Evolutionary conservation across 1,284 basidiomycete genomes (phyloP).

Genomic region (Inonotus obliquus): DNA sequence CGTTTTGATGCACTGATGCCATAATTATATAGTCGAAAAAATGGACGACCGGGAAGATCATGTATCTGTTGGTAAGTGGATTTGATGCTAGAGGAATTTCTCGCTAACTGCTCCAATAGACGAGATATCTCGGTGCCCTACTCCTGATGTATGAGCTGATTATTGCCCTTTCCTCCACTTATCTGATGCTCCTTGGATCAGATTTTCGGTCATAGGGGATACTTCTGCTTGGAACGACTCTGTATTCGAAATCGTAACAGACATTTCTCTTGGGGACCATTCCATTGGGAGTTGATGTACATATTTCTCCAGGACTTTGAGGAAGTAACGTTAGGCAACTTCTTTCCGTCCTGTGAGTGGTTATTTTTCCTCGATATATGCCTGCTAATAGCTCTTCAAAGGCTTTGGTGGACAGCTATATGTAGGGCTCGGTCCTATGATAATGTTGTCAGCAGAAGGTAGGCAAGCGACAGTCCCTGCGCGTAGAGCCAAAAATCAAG

Average conservation of each 20-base stretch:
- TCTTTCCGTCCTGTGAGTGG: neutral
- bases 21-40: neutral
- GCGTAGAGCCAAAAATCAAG: neutral
- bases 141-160: neutral
- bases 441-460: neutral
- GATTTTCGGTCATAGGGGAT: neutral
- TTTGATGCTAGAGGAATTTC: neutral
- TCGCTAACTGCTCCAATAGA: neutral
- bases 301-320: neutral
- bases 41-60: conserved; percentile 3
- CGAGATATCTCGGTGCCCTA: neutral
- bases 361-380: neutral
- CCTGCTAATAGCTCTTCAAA: neutral
- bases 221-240: neutral
- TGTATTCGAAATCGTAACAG: neutral
- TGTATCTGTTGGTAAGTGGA: conserved; percentile 4
- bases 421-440: neutral
- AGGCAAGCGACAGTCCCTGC: neutral
- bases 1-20: neutral
- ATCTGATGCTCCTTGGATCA: neutral
- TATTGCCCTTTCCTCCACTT: neutral
- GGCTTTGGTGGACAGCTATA: neutral
- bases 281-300: neutral
- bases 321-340: neutral
- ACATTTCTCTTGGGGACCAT: neutral